Conservation (phyloP, 2,329 filamentous ascomycete species). For the Colletotrichum horii region DNA sequence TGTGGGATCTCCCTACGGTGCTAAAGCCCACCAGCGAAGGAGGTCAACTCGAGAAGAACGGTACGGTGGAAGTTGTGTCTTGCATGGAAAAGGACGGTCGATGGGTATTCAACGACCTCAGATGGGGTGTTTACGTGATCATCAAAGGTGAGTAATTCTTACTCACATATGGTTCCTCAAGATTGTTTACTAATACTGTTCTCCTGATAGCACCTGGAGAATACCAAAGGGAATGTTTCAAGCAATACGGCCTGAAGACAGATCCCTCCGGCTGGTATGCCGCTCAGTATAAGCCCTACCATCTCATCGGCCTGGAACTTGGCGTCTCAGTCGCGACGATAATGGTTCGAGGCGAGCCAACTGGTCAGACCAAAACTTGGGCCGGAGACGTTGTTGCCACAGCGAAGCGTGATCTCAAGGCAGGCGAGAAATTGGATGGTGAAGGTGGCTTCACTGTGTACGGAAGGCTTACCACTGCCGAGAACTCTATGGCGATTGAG, state of each 20-base stretch:
- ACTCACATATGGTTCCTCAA: fast-evolving
- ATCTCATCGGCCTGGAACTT: slow-evolving; percentile 51
- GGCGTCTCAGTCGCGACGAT: slow-evolving; percentile 42
- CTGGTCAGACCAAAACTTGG: slow-evolving; percentile 41
- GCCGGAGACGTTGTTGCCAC: slow-evolving; percentile 50
- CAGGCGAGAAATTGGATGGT: slow-evolving; percentile 54
- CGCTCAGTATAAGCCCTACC: slow-evolving; percentile 51
- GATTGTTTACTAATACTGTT: neutral
- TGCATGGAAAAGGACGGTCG: slow-evolving; percentile 37
- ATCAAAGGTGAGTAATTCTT: neutral
- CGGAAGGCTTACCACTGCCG: slow-evolving; percentile 45
- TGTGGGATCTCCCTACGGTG: slow-evolving; percentile 44
- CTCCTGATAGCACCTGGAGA: slow-evolving; percentile 31
- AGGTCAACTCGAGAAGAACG: slow-evolving; percentile 43
- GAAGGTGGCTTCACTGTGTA: slow-evolving; percentile 51
- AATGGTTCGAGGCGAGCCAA: neutral
- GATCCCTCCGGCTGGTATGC: slow-evolving; percentile 45
- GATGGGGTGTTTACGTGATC: neutral
- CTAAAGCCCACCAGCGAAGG: slow-evolving; percentile 45
- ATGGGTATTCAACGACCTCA: neutral
- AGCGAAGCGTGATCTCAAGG: slow-evolving; percentile 48
- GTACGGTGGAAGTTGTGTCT: slow-evolving; percentile 49
- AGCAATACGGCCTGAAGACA: slow-evolving; percentile 49
- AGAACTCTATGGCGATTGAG: neutral
- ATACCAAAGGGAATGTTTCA: slow-evolving; percentile 48